phyloP scores from a whole-genome alignment of 176 grass and related monocot species.

The Miscanthus lutarioriparius region DNA sequence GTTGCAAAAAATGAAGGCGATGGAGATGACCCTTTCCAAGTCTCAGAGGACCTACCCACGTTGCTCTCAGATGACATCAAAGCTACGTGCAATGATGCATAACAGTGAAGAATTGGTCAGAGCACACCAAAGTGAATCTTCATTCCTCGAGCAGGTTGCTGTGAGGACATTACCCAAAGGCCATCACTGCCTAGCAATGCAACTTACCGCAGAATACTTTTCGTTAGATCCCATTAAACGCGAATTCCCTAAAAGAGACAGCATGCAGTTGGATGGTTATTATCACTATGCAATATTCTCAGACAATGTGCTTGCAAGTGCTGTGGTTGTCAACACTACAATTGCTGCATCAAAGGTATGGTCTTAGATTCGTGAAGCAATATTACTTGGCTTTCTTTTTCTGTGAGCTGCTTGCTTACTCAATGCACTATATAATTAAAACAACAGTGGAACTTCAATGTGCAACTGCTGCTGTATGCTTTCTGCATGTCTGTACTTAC shows the following conservation, averaged over 20 bases:
- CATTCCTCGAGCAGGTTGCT: conserved; percentile 73
- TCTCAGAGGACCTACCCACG: conserved; percentile 57
- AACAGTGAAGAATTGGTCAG: conserved; percentile 81
- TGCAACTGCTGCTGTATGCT: neutral
- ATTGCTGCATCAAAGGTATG: conserved; percentile 62
- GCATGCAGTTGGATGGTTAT: conserved; percentile 33
- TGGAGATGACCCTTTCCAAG: conserved; percentile 71
- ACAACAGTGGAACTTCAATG: neutral
- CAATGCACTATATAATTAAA: neutral
- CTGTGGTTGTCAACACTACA: conserved; percentile 87
- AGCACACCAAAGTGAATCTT: conserved; percentile 63
- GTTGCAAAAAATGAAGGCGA: conserved; percentile 79
- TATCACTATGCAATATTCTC: conserved; percentile 92
- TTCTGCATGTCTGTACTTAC: neutral
- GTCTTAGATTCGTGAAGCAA: neutral
- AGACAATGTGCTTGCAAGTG: conserved; percentile 80
- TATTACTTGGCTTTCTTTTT: neutral
- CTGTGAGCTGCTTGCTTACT: neutral
- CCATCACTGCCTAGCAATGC: conserved; percentile 85
- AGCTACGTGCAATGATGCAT: conserved; percentile 67
- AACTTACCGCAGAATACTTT: conserved; percentile 77
- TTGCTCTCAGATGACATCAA: conserved; percentile 71
- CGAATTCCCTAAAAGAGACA: conserved; percentile 42
- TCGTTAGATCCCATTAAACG: conserved; percentile 46
- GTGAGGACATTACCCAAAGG: conserved; percentile 74